Evolutionary conservation across 179 eudicot genomes (phyloP).

Genomic region (Spinacia oleracea): DNA sequence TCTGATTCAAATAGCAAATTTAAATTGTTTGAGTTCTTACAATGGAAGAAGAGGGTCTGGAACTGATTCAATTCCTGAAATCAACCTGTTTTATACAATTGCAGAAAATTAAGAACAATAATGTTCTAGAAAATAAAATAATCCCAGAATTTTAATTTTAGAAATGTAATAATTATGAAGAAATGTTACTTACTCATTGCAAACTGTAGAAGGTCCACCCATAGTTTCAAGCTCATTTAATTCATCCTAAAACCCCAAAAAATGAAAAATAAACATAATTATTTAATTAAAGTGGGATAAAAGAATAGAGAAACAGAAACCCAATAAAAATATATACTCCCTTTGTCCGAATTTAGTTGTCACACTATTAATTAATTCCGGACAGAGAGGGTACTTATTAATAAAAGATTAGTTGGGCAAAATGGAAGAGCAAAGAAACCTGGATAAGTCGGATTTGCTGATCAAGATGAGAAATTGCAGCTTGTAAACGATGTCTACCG

Average conservation of each 20-base stretch:
- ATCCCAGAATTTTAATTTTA: background rate
- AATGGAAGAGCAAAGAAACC: slow-evolving; percentile 19
- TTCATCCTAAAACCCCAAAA: slow-evolving; percentile 38
- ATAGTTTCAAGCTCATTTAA: slow-evolving; percentile 47
- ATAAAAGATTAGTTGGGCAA: background rate
- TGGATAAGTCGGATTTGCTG: slow-evolving; percentile 45
- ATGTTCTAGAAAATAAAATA: background rate
- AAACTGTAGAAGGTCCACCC: slow-evolving; percentile 49
- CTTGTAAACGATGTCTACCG: slow-evolving; percentile 51
- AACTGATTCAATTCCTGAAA: slow-evolving; percentile 45
- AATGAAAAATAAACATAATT: background rate
- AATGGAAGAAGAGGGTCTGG: slow-evolving; percentile 50
- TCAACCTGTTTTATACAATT: slow-evolving; percentile 31
- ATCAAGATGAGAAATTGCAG: slow-evolving; percentile 42
- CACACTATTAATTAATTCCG: background rate
- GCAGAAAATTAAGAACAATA: background rate
- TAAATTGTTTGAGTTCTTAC: background rate
- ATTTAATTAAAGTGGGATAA: background rate
- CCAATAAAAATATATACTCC: no score
- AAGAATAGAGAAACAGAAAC: background rate
- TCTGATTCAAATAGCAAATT: background rate
- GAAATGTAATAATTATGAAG: background rate
- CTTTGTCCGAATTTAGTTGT: no score
- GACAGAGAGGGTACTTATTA: background rate
- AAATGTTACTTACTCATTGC: slow-evolving; percentile 37